Evolutionary conservation across 495 filamentous ascomycete species (phyloP).

Genomic region (Symbiotaphrina buchneri): DNA sequence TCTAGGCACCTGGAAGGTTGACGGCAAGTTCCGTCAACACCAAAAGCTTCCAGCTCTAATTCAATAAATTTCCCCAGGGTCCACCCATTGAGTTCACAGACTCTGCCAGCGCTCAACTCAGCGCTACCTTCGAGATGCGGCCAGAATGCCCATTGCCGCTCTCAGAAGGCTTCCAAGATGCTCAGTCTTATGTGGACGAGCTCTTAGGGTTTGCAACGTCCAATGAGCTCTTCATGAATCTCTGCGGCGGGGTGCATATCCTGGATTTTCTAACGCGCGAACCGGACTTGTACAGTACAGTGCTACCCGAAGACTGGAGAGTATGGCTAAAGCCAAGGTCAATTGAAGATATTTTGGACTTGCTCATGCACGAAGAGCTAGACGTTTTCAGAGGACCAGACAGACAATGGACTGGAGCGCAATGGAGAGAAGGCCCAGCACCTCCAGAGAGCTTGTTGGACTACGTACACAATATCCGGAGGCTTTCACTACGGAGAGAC

Average conservation of each 20-base stretch:
- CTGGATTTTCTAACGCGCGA: slow-evolving; percentile 87
- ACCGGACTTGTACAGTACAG: slow-evolving; percentile 48
- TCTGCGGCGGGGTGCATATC: slow-evolving; percentile 88
- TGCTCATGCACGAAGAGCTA: slow-evolving; percentile 58
- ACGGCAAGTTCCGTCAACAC: too few relatives aligned
- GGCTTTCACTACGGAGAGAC: slow-evolving; percentile 40
- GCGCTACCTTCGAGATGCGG: slow-evolving; percentile 14
- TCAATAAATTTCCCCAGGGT: too few relatives aligned
- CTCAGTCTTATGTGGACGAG: slow-evolving; percentile 54
- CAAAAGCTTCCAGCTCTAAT: too few relatives aligned
- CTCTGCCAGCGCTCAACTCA: background rate
- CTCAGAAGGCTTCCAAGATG: slow-evolving; percentile 25
- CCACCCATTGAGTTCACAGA: too few relatives aligned
- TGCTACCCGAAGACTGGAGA: slow-evolving; percentile 63
- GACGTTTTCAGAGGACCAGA: too few relatives aligned
- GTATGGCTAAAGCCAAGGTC: slow-evolving; percentile 46
- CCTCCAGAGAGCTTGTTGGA: slow-evolving; percentile 45
- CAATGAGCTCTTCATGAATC: slow-evolving; percentile 55
- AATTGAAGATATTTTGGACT: slow-evolving; percentile 50
- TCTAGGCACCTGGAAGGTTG: too few relatives aligned
- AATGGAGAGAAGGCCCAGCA: slow-evolving; percentile 25
- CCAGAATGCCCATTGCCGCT: slow-evolving; percentile 32
- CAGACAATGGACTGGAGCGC: slow-evolving; percentile 3
- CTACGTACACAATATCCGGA: slow-evolving; percentile 56
- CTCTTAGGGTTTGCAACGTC: slow-evolving; percentile 55